These are phyloP conservation scores for Scenedesmus sp. DNA, from an alignment of 163 green algal genomes.

Conservation along the genomic window DNA sequence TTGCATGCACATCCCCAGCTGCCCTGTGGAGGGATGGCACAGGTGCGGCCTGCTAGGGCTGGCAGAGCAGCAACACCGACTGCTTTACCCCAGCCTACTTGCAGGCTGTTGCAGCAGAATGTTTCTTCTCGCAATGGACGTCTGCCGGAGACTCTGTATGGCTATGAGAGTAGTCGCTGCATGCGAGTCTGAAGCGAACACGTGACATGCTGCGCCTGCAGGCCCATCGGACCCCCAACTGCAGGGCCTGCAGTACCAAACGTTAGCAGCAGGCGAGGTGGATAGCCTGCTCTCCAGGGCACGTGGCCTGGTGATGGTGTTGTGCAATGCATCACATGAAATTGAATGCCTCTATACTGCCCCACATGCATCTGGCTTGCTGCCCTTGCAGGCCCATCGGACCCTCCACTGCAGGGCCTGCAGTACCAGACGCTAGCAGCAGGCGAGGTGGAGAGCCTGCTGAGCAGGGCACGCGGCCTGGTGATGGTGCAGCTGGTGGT, in stretches of 20 bases:
- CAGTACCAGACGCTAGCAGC: constrained; percentile 51
- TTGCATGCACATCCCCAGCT: background rate
- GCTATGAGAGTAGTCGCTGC: too few relatives aligned
- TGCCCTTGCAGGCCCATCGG: constrained; percentile 32
- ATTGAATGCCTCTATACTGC: background rate
- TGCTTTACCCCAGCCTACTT: too few relatives aligned
- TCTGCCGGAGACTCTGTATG: too few relatives aligned
- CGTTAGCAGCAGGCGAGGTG: constrained; percentile 62
- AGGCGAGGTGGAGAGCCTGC: constrained; percentile 66
- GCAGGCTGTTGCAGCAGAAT: too few relatives aligned
- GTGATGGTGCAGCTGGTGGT: constrained; percentile 71
- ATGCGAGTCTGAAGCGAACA: background rate
- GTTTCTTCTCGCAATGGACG: too few relatives aligned
- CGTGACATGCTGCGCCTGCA: constrained; percentile 37
- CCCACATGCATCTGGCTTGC: background rate
- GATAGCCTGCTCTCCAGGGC: constrained; percentile 53
- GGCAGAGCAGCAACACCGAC: too few relatives aligned
- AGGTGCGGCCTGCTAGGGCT: too few relatives aligned
- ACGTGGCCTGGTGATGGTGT: constrained; percentile 65
- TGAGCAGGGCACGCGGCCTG: constrained; percentile 57
- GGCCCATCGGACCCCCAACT: constrained; percentile 39
- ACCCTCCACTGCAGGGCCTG: constrained; percentile 39
- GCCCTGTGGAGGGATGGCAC: too few relatives aligned
- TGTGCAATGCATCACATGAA: constrained; percentile 37
- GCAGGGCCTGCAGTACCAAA: constrained; percentile 41